Conservation (phyloP, 176 grass and related monocot genomes). For the Miscanthus lutarioriparius region DNA sequence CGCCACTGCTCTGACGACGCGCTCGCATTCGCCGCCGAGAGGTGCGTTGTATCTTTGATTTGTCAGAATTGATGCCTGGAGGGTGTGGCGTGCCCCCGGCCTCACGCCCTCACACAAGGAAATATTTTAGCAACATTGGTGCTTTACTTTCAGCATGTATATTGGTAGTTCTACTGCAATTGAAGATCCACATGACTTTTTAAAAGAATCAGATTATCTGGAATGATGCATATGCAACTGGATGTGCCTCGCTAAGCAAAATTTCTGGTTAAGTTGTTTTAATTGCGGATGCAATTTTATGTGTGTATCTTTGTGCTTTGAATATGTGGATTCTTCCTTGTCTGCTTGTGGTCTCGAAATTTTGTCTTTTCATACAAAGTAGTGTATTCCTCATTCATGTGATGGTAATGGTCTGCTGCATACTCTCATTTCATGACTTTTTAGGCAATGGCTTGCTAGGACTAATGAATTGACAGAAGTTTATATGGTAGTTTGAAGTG, state of each 20-base stretch:
- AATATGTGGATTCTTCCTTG: neutral
- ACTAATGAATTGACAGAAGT: neutral
- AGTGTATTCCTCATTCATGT: neutral
- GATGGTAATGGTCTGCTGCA: neutral
- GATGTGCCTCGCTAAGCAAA: neutral
- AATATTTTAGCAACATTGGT: slow-evolving; percentile 12
- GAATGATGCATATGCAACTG: neutral
- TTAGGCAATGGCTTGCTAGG: neutral
- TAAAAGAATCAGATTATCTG: neutral
- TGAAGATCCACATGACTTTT: neutral
- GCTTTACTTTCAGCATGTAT: neutral
- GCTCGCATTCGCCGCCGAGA: slow-evolving; percentile 58
- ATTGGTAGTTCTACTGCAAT: neutral
- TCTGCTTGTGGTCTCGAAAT: neutral
- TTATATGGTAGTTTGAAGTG: neutral
- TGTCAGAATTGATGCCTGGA: neutral
- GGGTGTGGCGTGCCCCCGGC: neutral
- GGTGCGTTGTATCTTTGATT: slow-evolving; percentile 39
- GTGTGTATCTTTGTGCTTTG: neutral
- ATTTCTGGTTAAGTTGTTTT: neutral
- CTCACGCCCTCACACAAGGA: neutral
- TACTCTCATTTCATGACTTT: neutral
- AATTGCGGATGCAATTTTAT: neutral
- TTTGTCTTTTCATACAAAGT: neutral
- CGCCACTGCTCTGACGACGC: slow-evolving; percentile 81